These are phyloP conservation scores for Curvularia spicifera DNA, from an alignment of 2,329 filamentous ascomycete genomes.

Conservation along the genomic window DNA sequence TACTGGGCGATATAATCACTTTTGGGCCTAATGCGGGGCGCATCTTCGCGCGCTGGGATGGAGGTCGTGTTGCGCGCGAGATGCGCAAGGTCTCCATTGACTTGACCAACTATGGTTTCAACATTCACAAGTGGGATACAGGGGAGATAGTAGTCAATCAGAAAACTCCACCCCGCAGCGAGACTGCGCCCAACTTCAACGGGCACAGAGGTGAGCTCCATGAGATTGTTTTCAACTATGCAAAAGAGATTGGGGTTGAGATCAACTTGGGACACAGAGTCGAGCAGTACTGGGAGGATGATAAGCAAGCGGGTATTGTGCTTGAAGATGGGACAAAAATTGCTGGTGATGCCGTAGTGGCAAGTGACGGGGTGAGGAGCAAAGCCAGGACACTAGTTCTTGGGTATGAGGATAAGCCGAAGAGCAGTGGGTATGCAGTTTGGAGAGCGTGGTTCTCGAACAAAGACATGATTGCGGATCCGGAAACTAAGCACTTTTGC, in stretches of 20 bases:
- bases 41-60: conserved; percentile 65
- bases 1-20: conserved; percentile 67
- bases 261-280: conserved; percentile 62
- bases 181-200: conserved; percentile 63
- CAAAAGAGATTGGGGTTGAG: conserved; percentile 60
- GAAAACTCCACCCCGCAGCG: conserved; percentile 51
- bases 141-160: conserved; percentile 68
- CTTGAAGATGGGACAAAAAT: conserved; percentile 58
- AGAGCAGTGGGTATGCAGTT: conserved; percentile 61
- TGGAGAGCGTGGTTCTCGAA: conserved; percentile 57
- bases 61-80: conserved; percentile 56
- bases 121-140: conserved; percentile 65
- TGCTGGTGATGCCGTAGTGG: conserved; percentile 58
- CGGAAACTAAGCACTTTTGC: conserved; percentile 47
- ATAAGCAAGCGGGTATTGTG: conserved; percentile 58
- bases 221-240: conserved; percentile 64
- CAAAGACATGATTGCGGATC: conserved; percentile 49
- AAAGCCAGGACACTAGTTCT: conserved; percentile 60
- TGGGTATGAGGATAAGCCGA: conserved; percentile 60
- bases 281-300: conserved; percentile 62
- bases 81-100: conserved; percentile 62
- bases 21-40: conserved; percentile 67
- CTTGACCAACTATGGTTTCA: conserved; percentile 62
- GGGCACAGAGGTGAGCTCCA: conserved; percentile 68
- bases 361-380: conserved; percentile 61